Evolutionary conservation across 73 alveolate species (phyloP), one percentile per base, ranked within the genome.

Genomic region (Paramecium primaurelia): DNA sequence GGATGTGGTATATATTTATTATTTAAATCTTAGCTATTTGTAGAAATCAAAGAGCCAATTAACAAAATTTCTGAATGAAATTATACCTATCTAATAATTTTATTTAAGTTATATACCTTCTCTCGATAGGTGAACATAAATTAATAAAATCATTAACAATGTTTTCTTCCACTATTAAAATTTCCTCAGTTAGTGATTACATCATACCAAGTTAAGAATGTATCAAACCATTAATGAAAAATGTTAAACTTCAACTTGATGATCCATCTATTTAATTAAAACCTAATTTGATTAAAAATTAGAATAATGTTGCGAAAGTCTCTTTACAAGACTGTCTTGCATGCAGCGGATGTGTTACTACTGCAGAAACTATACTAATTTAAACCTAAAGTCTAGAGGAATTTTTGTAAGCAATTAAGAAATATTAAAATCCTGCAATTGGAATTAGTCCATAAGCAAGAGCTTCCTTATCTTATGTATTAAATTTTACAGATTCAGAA

Each of bases 291-390:
- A 93, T 95, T 58, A 93, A 95, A 75, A 93, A 69, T 68, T 92
- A 92, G 37, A 69, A 88, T 71, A 40, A 71, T 71, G 86, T 94
- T 60, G 98, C 99, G 1, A 95, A 95, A 42, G 93, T 96, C 22
- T 69, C 96, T 18, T 93, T 96, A 4, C 26, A 95, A 40, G 99
- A 96, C 85, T 96, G 99, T 44, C 93, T 96, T n/a, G 97, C 99
- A 18, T 96, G 98, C 84, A 95, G 98, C 80, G 99, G 99, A 25
- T 98, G 99, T 92, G 98, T 98, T 16, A 98, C 99, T 18, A 96
- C 99, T 26, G 98, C 99, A 25, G 99, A 97, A 92, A 93, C 99
- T 51, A 95, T 98, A 32, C 88, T 98, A 26, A 94, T 97, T 25
- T 93, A 97, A 88, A 92, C 95, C 88, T 98, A 96, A 47, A 93